Evolutionary conservation across 129 eudicot genomes (phyloP).

Genomic region (Flaveria brownii): DNA sequence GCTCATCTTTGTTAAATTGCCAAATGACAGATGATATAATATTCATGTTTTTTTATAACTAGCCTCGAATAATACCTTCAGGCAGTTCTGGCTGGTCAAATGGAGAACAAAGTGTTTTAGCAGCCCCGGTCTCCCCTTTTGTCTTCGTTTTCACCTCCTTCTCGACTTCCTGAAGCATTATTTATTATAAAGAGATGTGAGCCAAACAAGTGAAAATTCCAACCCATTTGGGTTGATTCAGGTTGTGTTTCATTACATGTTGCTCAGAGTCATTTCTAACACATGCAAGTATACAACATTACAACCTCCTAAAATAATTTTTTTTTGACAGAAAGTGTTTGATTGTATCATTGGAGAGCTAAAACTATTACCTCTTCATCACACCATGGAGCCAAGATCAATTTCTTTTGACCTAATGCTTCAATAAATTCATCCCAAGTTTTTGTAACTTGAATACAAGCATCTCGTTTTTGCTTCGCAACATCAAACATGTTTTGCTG

Average conservation of each 20-base stretch:
- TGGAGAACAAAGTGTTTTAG: constrained; percentile 67
- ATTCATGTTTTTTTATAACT: neutral
- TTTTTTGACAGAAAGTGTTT: neutral
- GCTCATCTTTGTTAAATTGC: neutral
- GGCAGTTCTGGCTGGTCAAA: constrained; percentile 67
- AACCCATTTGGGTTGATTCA: neutral
- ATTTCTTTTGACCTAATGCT: constrained; percentile 64
- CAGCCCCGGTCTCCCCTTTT: constrained; percentile 73
- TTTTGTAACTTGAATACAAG: constrained; percentile 58
- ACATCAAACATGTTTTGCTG: constrained; percentile 63
- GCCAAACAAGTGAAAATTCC: neutral
- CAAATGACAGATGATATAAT: constrained; percentile 11
- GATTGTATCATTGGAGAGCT: neutral
- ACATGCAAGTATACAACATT: neutral
- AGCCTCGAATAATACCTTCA: constrained; percentile 49
- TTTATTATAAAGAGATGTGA: constrained; percentile 6
- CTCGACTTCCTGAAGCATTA: constrained; percentile 68
- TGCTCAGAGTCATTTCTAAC: neutral
- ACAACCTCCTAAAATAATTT: neutral
- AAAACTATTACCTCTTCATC: constrained; percentile 57
- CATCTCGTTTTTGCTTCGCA: constrained; percentile 79
- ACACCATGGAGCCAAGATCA: constrained; percentile 93
- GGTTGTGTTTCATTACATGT: neutral
- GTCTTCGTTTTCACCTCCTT: constrained; percentile 67
- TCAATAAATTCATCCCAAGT: constrained; percentile 80